Percentiles rank a stretch among this genome's conserved stretches.
Conservation (phyloP, 495 filamentous ascomycete genomes). For the Cercophora newfieldiana region DNA sequence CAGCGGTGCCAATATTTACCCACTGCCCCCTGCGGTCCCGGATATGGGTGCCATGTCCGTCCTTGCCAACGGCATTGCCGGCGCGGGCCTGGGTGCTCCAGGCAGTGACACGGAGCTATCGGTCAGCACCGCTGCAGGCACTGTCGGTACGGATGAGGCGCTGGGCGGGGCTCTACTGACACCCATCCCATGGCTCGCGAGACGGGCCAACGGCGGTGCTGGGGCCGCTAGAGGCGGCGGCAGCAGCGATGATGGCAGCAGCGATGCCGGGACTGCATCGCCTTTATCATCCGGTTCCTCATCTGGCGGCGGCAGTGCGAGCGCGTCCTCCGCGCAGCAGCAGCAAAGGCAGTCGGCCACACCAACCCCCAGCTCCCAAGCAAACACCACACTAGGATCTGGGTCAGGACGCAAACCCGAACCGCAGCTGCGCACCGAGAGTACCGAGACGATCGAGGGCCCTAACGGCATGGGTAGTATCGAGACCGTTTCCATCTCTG, state of each 20-base stretch:
- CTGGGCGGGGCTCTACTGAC: constrained; percentile 90
- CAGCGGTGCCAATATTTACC: constrained; percentile 77
- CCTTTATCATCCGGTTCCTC: constrained; percentile 22
- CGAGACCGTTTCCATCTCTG: constrained; percentile 68
- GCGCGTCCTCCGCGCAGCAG: constrained; percentile 19
- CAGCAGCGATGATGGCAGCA: constrained; percentile 19
- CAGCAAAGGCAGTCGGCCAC: constrained; percentile 10
- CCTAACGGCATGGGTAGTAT: constrained; percentile 69
- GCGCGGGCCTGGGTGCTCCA: constrained; percentile 33
- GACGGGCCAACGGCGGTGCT: constrained; percentile 28
- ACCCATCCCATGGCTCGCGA: constrained; percentile 82
- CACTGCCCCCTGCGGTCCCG: constrained; percentile 65
- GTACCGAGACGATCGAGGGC: constrained; percentile 68
- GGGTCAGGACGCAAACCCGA: constrained; percentile 35
- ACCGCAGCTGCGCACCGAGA: constrained; percentile 61
- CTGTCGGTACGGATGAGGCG: constrained; percentile 78
- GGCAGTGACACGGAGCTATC: constrained; percentile 33
- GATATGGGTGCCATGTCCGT: constrained; percentile 45
- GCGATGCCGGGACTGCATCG: constrained; percentile 25
- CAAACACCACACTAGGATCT: not conserved
- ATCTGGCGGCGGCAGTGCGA: not conserved
- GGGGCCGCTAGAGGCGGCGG: constrained; percentile 26
- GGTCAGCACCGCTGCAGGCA: constrained; percentile 31
- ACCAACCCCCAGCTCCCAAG: not conserved
- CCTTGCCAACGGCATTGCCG: constrained; percentile 64